phyloP scores from a whole-genome alignment of 371 early-diverging fungal genomes.

The Haplosporangium sp. region DNA sequence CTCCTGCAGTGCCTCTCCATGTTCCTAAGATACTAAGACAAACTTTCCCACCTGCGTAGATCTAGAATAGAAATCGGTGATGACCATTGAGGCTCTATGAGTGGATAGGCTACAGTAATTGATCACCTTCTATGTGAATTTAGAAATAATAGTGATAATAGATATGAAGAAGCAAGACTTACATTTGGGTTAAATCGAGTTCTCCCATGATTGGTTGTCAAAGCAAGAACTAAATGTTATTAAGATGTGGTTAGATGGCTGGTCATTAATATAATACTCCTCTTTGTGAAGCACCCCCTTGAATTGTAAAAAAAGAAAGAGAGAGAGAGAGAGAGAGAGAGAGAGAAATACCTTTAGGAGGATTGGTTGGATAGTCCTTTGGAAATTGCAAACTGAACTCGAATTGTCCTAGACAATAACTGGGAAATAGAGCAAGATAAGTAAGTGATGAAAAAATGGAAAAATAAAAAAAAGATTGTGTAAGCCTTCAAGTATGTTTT shows the following conservation, averaged over 20 bases:
- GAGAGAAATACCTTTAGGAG: conserved; percentile 61
- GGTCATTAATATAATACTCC: not conserved
- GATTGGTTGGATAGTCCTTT: conserved; percentile 62
- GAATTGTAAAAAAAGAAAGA: not conserved
- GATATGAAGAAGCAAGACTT: not conserved
- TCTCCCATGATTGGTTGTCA: conserved; percentile 64
- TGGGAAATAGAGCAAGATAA: conserved; percentile 6
- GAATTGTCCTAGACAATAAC: conserved; percentile 55
- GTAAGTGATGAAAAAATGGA: not conserved
- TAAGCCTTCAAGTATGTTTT: not conserved
- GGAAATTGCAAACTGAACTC: conserved; percentile 67
- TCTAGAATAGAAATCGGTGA: conserved; percentile 14
- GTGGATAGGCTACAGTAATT: not conserved
- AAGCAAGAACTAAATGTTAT: conserved; percentile 52
- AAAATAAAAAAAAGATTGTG: conserved; percentile 16
- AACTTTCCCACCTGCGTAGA: conserved; percentile 65
- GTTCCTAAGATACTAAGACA: conserved; percentile 66
- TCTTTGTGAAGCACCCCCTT: not conserved
- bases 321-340: not conserved
- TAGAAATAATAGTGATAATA: not conserved
- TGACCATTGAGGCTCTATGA: not conserved
- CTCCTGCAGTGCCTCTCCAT: conserved; percentile 66
- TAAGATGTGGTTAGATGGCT: not conserved
- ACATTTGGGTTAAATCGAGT: conserved; percentile 71
- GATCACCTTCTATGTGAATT: not conserved